These are phyloP conservation scores for Taxillus chinensis DNA, from an alignment of 164 flowering plant species.

Conservation along the genomic window DNA sequence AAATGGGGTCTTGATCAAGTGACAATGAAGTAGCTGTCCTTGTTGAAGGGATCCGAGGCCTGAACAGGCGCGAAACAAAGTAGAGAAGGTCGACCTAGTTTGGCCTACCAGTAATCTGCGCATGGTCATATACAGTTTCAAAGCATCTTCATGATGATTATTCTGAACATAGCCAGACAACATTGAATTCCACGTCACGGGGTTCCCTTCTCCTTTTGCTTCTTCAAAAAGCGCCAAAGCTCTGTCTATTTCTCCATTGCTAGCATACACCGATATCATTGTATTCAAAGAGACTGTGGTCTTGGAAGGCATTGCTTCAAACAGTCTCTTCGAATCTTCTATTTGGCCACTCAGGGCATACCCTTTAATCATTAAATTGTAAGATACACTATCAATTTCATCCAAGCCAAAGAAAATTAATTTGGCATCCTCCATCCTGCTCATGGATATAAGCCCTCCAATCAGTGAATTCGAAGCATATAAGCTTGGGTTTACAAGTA, in stretches of 20 bases:
- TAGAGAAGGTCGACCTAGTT: conserved; percentile 59
- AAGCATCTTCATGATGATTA: conserved; percentile 39
- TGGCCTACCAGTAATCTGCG: conserved; percentile 24
- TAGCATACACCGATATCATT: conserved; percentile 54
- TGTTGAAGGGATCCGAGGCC: conserved; percentile 48
- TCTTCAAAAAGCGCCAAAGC: conserved; percentile 50
- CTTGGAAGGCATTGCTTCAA: conserved; percentile 36
- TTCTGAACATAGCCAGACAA: conserved; percentile 51
- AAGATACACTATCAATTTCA: conserved; percentile 28
- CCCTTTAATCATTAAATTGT: conserved; percentile 65
- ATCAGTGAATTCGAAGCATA: conserved; percentile 42
- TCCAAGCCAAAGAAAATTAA: conserved; percentile 23
- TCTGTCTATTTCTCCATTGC: conserved; percentile 34
- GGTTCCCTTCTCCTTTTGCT: conserved; percentile 29
- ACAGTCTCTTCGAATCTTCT: conserved; percentile 39
- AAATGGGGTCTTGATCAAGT: conserved; percentile 49
- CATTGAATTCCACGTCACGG: conserved; percentile 78
- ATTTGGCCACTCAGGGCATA: conserved; percentile 39
- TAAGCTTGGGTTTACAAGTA: conserved; percentile 20
- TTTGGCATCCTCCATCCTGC: conserved; percentile 47
- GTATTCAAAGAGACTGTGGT: conserved; percentile 36
- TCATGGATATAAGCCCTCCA: conserved; percentile 28
- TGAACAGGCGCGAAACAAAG: conserved; percentile 53
- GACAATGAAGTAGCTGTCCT: conserved; percentile 49
- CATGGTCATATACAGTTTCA: conserved; percentile 44